These are phyloP conservation scores for Microthyrium microscopicum DNA, from an alignment of 2,329 filamentous ascomycete genomes.

Conservation along the genomic window DNA sequence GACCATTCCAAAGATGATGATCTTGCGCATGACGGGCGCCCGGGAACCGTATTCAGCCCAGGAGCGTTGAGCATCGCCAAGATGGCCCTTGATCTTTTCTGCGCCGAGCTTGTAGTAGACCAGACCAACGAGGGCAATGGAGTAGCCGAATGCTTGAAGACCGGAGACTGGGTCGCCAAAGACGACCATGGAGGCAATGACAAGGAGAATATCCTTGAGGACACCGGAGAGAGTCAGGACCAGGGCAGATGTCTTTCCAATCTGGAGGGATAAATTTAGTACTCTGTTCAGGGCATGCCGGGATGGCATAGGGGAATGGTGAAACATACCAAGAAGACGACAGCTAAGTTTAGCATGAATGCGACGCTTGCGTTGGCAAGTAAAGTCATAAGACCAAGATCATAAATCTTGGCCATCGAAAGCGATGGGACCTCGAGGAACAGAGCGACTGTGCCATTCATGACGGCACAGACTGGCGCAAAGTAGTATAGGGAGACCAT, in stretches of 20 bases:
- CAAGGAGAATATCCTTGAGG: constrained; percentile 74
- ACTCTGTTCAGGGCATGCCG: not conserved
- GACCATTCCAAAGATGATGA: constrained; percentile 49
- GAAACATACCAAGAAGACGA: constrained; percentile 64
- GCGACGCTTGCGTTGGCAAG: constrained; percentile 62
- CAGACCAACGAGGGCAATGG: constrained; percentile 62
- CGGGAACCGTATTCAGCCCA: constrained; percentile 76
- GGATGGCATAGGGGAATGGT: constrained; percentile 5
- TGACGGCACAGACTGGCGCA: constrained; percentile 64
- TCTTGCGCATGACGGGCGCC: constrained; percentile 62
- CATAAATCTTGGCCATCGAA: constrained; percentile 51
- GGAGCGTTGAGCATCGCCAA: constrained; percentile 52
- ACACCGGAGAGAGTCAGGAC: constrained; percentile 78
- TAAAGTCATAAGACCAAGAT: constrained; percentile 56
- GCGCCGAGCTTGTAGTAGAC: constrained; percentile 74
- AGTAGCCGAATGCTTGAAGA: constrained; percentile 72
- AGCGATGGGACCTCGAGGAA: constrained; percentile 58
- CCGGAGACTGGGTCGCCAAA: constrained; percentile 60
- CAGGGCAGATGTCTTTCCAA: constrained; percentile 74
- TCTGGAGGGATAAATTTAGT: constrained; percentile 33
- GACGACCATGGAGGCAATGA: constrained; percentile 63
- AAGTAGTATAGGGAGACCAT: constrained; percentile 84
- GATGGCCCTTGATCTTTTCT: constrained; percentile 69
- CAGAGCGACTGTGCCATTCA: constrained; percentile 61
- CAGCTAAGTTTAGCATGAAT: constrained; percentile 69